Base-by-base conservation (phyloP, 2,329 filamentous ascomycete species). In the Fonsecaea nubica region DNA sequence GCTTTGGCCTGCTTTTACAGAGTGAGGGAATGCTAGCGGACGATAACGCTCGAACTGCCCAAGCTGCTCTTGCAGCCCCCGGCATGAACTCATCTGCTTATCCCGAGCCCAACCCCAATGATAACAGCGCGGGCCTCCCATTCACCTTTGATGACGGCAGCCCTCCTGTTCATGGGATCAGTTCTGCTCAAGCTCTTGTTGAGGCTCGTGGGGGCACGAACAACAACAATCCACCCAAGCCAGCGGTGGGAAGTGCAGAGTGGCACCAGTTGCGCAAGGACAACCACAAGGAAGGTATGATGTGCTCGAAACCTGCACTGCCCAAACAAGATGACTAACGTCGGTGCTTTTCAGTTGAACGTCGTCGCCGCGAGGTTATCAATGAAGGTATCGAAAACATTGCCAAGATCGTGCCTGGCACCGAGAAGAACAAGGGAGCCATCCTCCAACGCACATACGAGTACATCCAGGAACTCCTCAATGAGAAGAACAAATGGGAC, bases 361-460 rank as follows among this genome's bases (percentile, higher is more conserved):
- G 95, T 67, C 92, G 95, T 66, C 92, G 95, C 53, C 92, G 95
- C 70, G 95, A 99, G 80, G 97, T 95, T 0, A 99, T 99, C 78
- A 99, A 99, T 72, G 95, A 99, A 80, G 95, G 95, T 58, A 99
- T 99, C 74, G 98, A 97, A 76, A 95, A 98, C 79, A 87, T 99
- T 35, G 92, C 94, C 72, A 98, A 97, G 82, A 96, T 99, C 72
- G 95, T 99, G 0, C 95, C 95, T 0, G 93, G 93, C 13, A 97
- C 94, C 75, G 95, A 99, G 80, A 99, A 98, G 85, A 98, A 99
- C 83, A 99, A 99, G 80, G 95, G 95, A 0, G 96, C 93, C 2
- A 98, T 99, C 71, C 83, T 99, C 42, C 92, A 96, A 76, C 92
- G 94, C 38, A 93, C 95, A 0, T 94, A 97, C 9, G 89, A 92